Conservation (phyloP, 2,329 filamentous ascomycete genomes). For the Ilyonectria robusta region DNA sequence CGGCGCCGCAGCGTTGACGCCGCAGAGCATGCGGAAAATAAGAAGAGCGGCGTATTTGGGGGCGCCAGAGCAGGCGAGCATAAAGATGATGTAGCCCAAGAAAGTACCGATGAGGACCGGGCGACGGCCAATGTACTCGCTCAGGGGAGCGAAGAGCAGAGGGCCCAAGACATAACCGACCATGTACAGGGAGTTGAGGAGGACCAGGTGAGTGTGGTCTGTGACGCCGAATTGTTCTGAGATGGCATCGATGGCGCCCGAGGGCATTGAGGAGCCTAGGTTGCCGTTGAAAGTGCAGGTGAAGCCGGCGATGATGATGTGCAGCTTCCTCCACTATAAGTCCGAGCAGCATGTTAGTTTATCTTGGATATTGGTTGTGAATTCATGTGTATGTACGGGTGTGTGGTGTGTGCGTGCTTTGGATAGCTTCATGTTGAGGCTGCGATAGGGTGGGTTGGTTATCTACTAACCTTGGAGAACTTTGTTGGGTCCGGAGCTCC, state of each 20-base stretch:
- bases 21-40: constrained; percentile 56
- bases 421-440: not conserved
- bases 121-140: constrained; percentile 53
- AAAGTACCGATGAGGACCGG: constrained; percentile 53
- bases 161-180: constrained; percentile 54
- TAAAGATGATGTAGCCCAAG: constrained; percentile 52
- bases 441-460: not conserved
- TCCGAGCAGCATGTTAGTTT: constrained; percentile 15
- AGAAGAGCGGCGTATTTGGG: constrained; percentile 60
- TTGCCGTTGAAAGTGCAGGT: constrained; percentile 56
- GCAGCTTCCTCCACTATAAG: constrained; percentile 47
- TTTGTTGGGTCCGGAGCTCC: constrained; percentile 49
- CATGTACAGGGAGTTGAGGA: constrained; percentile 56
- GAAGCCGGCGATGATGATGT: constrained; percentile 54
- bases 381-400: not conserved
- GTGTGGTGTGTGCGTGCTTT: not conserved
- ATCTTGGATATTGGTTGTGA: not conserved
- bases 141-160: constrained; percentile 53
- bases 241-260: constrained; percentile 54
- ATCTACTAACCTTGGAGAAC: constrained; percentile 45
- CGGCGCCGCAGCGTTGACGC: constrained; percentile 52
- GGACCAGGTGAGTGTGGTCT: constrained; percentile 46
- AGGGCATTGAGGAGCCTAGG: constrained; percentile 55
- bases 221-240: constrained; percentile 48
- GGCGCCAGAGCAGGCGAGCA: constrained; percentile 55